A percentile compares a stretch with the other conserved stretches of the same genome.
Evolutionary conservation across 352 stramenopile species (phyloP).

Genomic region (Globisporangium barbulae): DNA sequence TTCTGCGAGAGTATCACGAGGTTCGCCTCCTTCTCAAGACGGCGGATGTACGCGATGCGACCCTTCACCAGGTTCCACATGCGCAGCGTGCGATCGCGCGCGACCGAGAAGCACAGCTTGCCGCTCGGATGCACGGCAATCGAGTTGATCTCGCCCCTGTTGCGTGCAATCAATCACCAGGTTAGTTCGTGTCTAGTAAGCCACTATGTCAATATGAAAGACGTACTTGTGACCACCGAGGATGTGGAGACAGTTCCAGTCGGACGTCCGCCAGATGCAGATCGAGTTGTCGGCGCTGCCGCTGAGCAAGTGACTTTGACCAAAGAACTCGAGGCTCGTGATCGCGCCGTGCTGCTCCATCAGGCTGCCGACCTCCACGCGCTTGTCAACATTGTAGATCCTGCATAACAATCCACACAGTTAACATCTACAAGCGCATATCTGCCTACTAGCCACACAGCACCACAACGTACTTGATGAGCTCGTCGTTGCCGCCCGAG

Average conservation of each 20-base stretch:
- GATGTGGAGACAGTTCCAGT: conserved; percentile 90
- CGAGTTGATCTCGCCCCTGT: conserved; percentile 73
- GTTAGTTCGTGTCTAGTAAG: neutral
- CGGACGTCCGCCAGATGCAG: conserved; percentile 87
- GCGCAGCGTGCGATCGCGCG: conserved; percentile 76
- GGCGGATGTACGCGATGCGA: conserved; percentile 84
- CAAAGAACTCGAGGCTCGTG: conserved; percentile 85
- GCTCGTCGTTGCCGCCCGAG: conserved; percentile 81
- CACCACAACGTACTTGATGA: conserved; percentile 67
- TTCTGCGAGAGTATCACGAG: conserved; percentile 76
- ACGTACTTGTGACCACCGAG: conserved; percentile 83
- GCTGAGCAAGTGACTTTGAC: conserved; percentile 84
- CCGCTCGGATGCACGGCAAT: conserved; percentile 87
- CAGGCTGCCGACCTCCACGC: conserved; percentile 80
- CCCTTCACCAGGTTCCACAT: conserved; percentile 92
- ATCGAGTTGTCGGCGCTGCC: conserved; percentile 87
- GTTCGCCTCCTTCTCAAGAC: conserved; percentile 77
- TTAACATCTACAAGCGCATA: neutral
- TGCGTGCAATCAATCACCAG: neutral
- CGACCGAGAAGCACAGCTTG: conserved; percentile 85
- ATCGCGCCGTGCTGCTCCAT: conserved; percentile 88
- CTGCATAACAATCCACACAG: conserved; percentile 22
- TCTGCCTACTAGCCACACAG: neutral
- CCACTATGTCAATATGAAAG: neutral
- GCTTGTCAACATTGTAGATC: conserved; percentile 88